Evolutionary conservation across 2,329 filamentous ascomycete species (phyloP), one percentile per base, ranked within the genome.

Genomic region (Scedosporium minutisporum): DNA sequence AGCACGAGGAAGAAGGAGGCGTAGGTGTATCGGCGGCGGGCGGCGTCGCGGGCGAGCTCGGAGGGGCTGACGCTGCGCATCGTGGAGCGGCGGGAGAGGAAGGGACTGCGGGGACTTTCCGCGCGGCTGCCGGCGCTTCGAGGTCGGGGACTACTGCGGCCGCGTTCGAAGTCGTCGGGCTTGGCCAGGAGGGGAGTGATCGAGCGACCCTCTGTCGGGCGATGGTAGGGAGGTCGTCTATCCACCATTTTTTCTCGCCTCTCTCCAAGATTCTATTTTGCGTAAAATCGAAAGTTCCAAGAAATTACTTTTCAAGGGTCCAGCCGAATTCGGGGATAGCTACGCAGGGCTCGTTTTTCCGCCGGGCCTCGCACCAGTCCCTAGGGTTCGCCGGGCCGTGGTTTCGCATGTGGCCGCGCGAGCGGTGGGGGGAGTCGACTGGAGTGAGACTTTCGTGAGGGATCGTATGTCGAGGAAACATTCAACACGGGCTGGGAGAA

Each of bases 21-120:
- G 72, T 93, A 91, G 25, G 89, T 88, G 76, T 99, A 97, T 75
- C 91, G 91, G 71, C 85, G 88, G 71, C 85, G 84, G 42, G 90
- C 92, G 33, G 74, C 70, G 21, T 71, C 71, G 46, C 72, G 72
- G 16, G 72, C 73, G 53, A 69, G 70, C 55, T 70, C 69, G 48
- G 86, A 82, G n/a, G 91, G 90, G 71, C 89, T 93, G 68, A 85
- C 82, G 71, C 91, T 92, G 70, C 89, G 86, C 76, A 96, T 87
- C 12, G 88, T 88, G 51, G 87, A 88, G 63, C 84, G 79, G 63
- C 85, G 61, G 3, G 61, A 58, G 53, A 62, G 55, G 53, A 58
- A 58, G 23, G 60, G 59, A 64, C 48, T 51, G 2, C 48, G 21
- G n/a, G 23, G n/a, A 16, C 27, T 58, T n/a, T 18, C 9, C 4